Percentiles rank a stretch among this genome's conserved stretches.
phyloP scores from a whole-genome alignment of 139 green algal species.

The Chlorella sp. region DNA sequence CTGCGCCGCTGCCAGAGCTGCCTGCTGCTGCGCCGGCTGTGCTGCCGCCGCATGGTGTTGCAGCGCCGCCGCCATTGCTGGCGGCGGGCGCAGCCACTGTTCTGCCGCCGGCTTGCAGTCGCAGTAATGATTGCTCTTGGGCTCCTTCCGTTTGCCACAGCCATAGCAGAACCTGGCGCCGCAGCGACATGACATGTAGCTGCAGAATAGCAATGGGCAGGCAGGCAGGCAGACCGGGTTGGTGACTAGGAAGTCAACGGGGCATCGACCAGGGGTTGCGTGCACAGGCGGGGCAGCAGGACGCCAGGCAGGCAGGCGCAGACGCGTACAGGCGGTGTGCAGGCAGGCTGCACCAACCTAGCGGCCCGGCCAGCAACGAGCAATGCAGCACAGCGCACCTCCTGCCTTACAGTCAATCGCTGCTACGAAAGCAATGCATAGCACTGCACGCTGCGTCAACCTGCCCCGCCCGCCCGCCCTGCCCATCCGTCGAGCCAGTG shows the following conservation, averaged over 20 bases:
- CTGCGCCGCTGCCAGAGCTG: background rate
- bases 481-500: background rate
- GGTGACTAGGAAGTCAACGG: background rate
- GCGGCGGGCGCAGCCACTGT: slow-evolving; percentile 20
- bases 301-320: background rate
- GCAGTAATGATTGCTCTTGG: background rate
- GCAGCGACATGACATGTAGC: slow-evolving; percentile 61
- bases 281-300: background rate
- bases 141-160: slow-evolving; percentile 48
- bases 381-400: background rate
- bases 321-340: background rate
- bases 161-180: slow-evolving; percentile 57
- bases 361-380: no score
- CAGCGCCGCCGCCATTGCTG: background rate
- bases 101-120: slow-evolving; percentile 3
- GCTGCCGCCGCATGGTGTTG: no score
- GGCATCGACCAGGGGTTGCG: no score
- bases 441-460: background rate
- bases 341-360: background rate
- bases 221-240: background rate
- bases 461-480: background rate
- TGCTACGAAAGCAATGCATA: background rate
- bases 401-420: background rate
- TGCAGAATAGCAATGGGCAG: slow-evolving; percentile 34
- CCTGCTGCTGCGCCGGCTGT: background rate